Percentiles rank a stretch among this genome's conserved stretches.
phyloP scores from a whole-genome alignment of 768 basidiomycete species.

The Tephrocybe sp. region DNA sequence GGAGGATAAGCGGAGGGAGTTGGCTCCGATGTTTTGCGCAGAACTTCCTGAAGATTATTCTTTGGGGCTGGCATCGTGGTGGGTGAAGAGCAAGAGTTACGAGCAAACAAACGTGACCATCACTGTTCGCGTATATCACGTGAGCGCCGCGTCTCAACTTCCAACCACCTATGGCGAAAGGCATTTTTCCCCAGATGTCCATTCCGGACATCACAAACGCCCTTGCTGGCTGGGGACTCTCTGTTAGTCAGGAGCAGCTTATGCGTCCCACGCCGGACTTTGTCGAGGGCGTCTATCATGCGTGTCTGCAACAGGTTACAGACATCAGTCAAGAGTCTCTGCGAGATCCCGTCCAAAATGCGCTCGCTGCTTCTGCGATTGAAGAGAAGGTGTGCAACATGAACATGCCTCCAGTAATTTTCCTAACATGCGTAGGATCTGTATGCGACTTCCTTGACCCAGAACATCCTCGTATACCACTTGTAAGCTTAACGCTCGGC shows the following conservation, averaged over 20 bases:
- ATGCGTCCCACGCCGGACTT: constrained; percentile 67
- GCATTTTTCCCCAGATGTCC: constrained; percentile 66
- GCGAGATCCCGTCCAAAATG: constrained; percentile 55
- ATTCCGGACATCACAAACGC: constrained; percentile 63
- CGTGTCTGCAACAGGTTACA: constrained; percentile 73
- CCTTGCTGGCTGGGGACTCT: constrained; percentile 68
- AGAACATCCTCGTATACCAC: constrained; percentile 69
- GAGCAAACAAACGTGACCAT: constrained; percentile 5
- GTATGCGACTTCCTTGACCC: constrained; percentile 56
- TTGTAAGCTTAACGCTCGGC: constrained; percentile 43
- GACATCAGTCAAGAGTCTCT: constrained; percentile 59
- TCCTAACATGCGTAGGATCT: constrained; percentile 51
- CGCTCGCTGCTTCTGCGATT: constrained; percentile 49
- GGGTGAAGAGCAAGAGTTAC: neutral
- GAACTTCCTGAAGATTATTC: constrained; percentile 43
- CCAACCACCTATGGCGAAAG: constrained; percentile 40
- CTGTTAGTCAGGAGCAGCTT: constrained; percentile 68
- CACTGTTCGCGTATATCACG: constrained; percentile 18
- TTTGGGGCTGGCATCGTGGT: constrained; percentile 23
- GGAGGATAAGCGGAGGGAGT: neutral
- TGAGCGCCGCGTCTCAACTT: constrained; percentile 26
- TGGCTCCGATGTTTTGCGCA: constrained; percentile 24
- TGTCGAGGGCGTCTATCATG: constrained; percentile 66
- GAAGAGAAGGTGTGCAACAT: constrained; percentile 50
- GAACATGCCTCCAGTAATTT: neutral